Evolutionary conservation across 306 rosid species (phyloP), one percentile per base, ranked within the genome.

Genomic region (Prosopis cineraria): DNA sequence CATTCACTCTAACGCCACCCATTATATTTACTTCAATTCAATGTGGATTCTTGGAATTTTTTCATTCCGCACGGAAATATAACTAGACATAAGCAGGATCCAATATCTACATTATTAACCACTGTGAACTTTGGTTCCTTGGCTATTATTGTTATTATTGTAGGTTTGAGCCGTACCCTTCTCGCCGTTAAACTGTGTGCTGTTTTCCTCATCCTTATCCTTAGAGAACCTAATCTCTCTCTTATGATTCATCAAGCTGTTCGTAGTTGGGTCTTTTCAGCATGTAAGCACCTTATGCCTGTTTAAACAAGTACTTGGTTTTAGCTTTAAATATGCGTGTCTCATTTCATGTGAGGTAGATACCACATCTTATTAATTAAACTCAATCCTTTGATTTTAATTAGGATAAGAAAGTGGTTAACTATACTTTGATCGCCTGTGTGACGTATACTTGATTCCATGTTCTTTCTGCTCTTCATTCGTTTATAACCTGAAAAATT

Each of bases 201-300:
- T 53, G 10, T 53, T 66, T 71, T 40, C 52, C 64, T 58, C 70
- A 76, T 79, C 78, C 81, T 79, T 79, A 76, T 85, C 86, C 62
- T 36, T 52, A 79, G 39, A 76, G 86, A 79, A 79, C 74, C 75
- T 82, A 82, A 85, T 72, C 81, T 74, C 40, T 71, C 81, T 81
- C 79, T 56, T 85, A 65, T 56, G 50, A 64, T 75, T 62, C 63
- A 62, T 36, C 25, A 63, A 62, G 47, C n/a, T 62, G 76, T 81
- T 37, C 45, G 56, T 67, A 48, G 89, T 85, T 68, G 86, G 34
- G 86, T 85, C 89, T 58, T 82, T 79, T 82, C 89, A 82, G 78
- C 82, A 82, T 76, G 48, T 82, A 74, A 64, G 52, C 74, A 76
- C 39, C 19, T 31, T 55, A 43, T 53, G n/a, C 70, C 12, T 31